Conservation (phyloP, 768 basidiomycete species). For the Tricholomella constricta region DNA sequence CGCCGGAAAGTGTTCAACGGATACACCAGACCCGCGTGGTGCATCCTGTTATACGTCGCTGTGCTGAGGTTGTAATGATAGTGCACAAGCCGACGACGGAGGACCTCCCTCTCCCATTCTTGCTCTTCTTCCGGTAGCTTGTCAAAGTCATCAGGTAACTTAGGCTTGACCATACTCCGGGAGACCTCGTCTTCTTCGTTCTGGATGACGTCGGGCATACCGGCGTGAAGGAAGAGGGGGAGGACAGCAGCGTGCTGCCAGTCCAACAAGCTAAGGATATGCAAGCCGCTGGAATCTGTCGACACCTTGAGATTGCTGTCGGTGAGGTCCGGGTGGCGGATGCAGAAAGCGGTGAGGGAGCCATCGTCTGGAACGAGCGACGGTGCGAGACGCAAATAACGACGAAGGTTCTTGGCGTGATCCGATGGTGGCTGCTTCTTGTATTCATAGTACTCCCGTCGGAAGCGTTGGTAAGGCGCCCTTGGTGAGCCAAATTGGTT, state of each 20-base stretch:
- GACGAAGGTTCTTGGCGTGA: conserved; percentile 30
- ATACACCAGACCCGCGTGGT: conserved; percentile 24
- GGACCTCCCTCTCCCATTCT: conserved; percentile 22
- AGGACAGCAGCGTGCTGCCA: conserved; percentile 34
- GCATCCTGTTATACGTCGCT: conserved; percentile 28
- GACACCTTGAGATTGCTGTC: conserved; percentile 28
- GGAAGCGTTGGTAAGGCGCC: conserved; percentile 23
- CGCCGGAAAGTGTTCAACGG: conserved; percentile 21
- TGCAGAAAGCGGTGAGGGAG: conserved; percentile 26
- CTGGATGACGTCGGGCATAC: conserved; percentile 27
- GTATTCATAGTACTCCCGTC: conserved; percentile 29
- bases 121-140: conserved; percentile 24
- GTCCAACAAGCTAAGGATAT: conserved; percentile 27
- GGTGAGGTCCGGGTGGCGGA: conserved; percentile 33
- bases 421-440: conserved; percentile 31
- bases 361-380: conserved; percentile 28
- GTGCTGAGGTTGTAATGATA: conserved; percentile 30
- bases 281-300: conserved; percentile 12
- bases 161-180: conserved; percentile 22
- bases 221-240: conserved; percentile 31
- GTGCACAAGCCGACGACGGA: conserved; percentile 31
- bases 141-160: conserved; percentile 26
- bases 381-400: conserved; percentile 28
- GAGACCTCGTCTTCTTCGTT: conserved; percentile 28
- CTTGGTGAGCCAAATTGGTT: conserved; percentile 29